These are phyloP conservation scores for Cyclocybe cylindracea DNA, from an alignment of 768 basidiomycete species.

Conservation along the genomic window DNA sequence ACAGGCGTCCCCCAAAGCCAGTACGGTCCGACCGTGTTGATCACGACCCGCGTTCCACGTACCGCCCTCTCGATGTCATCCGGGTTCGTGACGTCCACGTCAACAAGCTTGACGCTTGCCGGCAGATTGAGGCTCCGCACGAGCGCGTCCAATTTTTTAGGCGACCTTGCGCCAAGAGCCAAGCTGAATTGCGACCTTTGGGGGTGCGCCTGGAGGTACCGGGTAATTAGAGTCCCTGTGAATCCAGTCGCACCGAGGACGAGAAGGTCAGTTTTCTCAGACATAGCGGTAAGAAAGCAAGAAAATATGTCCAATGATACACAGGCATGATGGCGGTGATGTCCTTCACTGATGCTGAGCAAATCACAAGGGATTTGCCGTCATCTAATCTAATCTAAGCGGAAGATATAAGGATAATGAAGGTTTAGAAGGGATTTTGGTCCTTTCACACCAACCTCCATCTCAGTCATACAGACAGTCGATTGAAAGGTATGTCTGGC, in stretches of 20 bases:
- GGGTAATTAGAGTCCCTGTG: constrained; percentile 67
- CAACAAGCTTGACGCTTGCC: constrained; percentile 42
- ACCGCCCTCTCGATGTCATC: constrained; percentile 60
- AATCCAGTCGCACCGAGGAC: constrained; percentile 79
- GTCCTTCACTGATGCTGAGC: too few species aligned
- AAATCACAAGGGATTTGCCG: too few species aligned
- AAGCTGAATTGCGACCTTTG: constrained; percentile 62
- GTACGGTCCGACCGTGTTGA: constrained; percentile 79
- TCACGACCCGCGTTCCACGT: constrained; percentile 60
- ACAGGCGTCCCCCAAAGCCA: constrained; percentile 73
- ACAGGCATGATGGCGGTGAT: too few species aligned
- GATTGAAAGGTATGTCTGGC: too few species aligned
- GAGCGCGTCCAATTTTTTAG: constrained; percentile 56
- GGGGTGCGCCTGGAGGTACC: constrained; percentile 68
- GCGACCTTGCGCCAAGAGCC: constrained; percentile 69
- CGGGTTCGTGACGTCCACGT: constrained; percentile 60
- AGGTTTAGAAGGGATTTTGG: too few species aligned
- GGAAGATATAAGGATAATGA: too few species aligned
- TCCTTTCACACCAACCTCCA: too few species aligned
- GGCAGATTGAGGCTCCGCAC: constrained; percentile 47
- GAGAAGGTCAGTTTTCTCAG: constrained; percentile 50
- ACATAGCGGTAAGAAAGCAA: constrained; percentile 21
- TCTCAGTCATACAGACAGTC: too few species aligned
- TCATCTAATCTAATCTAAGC: neutral
- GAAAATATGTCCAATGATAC: too few species aligned